Conservation (phyloP, 2,329 filamentous ascomycete species). For the Helotiales sp. region DNA sequence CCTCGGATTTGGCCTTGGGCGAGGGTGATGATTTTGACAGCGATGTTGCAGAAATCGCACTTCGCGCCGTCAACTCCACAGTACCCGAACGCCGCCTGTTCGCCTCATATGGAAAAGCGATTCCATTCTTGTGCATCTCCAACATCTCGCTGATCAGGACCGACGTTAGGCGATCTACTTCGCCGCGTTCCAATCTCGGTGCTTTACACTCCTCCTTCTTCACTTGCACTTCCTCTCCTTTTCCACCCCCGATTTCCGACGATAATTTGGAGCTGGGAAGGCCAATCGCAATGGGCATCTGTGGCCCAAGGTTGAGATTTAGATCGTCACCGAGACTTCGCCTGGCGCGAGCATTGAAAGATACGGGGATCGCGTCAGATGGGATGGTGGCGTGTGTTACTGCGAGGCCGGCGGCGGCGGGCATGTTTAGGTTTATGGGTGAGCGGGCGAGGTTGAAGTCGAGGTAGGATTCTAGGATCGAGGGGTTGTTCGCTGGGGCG, state of each 20-base stretch:
- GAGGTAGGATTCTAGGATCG: conserved; percentile 1
- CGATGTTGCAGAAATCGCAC: too few relatives aligned
- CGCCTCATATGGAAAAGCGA: background rate
- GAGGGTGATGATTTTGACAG: too few relatives aligned
- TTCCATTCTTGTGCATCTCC: background rate
- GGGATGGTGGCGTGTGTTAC: background rate
- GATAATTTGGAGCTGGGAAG: too few relatives aligned
- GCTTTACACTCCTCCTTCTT: background rate
- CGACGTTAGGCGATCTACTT: background rate
- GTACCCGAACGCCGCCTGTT: background rate
- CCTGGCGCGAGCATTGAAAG: background rate
- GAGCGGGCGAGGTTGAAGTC: background rate
- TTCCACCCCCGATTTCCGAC: too few relatives aligned
- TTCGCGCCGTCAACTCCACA: background rate
- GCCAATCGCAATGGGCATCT: too few relatives aligned
- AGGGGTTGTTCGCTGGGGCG: background rate
- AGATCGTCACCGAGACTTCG: too few relatives aligned
- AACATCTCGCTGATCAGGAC: background rate
- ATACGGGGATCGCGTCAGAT: background rate
- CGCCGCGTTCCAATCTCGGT: background rate
- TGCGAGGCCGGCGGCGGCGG: too few relatives aligned
- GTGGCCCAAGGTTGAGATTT: too few relatives aligned
- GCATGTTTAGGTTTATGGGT: too few relatives aligned
- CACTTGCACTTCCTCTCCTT: too few relatives aligned
- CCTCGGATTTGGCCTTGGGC: too few relatives aligned